Conservation (phyloP, 2,329 filamentous ascomycete species). For the Hypoxylon sp. region DNA sequence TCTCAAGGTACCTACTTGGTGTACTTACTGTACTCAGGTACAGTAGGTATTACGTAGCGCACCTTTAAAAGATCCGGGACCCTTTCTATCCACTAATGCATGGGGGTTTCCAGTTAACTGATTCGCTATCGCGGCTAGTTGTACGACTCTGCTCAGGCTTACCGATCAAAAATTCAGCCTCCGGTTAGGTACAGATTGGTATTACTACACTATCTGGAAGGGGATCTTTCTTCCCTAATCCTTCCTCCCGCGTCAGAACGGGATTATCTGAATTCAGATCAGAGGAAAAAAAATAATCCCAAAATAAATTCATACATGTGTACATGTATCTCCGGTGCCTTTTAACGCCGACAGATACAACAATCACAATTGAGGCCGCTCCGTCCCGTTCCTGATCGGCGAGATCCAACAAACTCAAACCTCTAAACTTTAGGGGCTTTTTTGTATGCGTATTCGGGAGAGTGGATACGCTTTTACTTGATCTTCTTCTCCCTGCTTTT, state of each 20-base stretch:
- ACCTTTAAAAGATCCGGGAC: slow-evolving; percentile 38
- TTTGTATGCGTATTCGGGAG: slow-evolving; percentile 18
- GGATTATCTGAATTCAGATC: slow-evolving; percentile 18
- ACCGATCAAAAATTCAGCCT: slow-evolving; percentile 44
- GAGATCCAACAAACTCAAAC: slow-evolving; percentile 32
- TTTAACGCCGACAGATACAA: slow-evolving; percentile 21
- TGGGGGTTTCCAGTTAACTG: slow-evolving; percentile 33
- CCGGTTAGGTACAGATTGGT: slow-evolving; percentile 42
- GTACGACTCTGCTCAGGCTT: slow-evolving; percentile 40
- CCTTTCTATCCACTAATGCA: slow-evolving; percentile 42
- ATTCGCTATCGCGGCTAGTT: slow-evolving; percentile 40
- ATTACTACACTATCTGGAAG: slow-evolving; percentile 29
- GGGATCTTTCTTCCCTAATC: slow-evolving; percentile 21
- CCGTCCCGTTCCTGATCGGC: slow-evolving; percentile 8
- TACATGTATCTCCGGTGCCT: slow-evolving; percentile 23
- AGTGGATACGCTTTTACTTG: slow-evolving; percentile 35
- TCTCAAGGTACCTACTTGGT: neutral
- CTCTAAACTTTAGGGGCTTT: slow-evolving; percentile 36
- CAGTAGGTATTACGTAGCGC: slow-evolving; percentile 42
- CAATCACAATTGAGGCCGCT: slow-evolving; percentile 24
- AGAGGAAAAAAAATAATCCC: slow-evolving; percentile 9
- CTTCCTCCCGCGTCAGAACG: slow-evolving; percentile 28
- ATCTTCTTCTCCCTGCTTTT: slow-evolving; percentile 31
- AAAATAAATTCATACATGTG: slow-evolving; percentile 17
- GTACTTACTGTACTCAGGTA: slow-evolving; percentile 31